phyloP scores from a whole-genome alignment of 1,284 basidiomycete genomes.

The Ustilago trichophora region DNA sequence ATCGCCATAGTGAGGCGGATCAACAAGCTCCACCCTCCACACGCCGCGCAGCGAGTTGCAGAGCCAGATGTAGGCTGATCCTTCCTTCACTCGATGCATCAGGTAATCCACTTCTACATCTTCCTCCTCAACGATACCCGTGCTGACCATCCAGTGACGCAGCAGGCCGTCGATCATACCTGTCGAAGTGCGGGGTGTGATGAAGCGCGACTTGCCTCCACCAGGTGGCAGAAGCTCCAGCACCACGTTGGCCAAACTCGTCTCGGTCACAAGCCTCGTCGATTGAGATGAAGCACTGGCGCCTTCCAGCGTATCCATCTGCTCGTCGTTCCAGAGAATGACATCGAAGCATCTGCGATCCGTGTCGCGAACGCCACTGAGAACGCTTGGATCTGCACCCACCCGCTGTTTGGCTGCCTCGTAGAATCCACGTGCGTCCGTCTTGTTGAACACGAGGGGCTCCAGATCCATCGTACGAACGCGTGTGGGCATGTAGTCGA shows the following conservation, averaged over 20 bases:
- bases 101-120: conserved; percentile 26
- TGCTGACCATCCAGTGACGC: conserved; percentile 37
- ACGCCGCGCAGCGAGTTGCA: conserved; percentile 44
- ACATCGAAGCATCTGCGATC: conserved; percentile 44
- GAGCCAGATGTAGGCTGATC: conserved; percentile 30
- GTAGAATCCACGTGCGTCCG: conserved; percentile 43
- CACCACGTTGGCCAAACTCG: conserved; percentile 42
- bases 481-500: conserved; percentile 31
- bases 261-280: conserved; percentile 34
- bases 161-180: conserved; percentile 44
- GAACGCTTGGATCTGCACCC: conserved; percentile 30
- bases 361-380: conserved; percentile 32
- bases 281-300: neutral
- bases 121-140: conserved; percentile 25
- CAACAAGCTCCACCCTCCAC: conserved; percentile 34
- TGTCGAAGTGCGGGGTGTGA: conserved; percentile 28
- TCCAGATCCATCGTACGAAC: conserved; percentile 43
- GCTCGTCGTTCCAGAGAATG: conserved; percentile 46
- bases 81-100: conserved; percentile 2
- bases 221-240: conserved; percentile 14
- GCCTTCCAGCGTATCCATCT: conserved; percentile 10
- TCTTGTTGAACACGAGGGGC: conserved; percentile 52
- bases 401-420: conserved; percentile 40
- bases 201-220: conserved; percentile 22
- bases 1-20: neutral